Base-by-base conservation (phyloP, 2,329 filamentous ascomycete species). In the Cadophora malorum region DNA sequence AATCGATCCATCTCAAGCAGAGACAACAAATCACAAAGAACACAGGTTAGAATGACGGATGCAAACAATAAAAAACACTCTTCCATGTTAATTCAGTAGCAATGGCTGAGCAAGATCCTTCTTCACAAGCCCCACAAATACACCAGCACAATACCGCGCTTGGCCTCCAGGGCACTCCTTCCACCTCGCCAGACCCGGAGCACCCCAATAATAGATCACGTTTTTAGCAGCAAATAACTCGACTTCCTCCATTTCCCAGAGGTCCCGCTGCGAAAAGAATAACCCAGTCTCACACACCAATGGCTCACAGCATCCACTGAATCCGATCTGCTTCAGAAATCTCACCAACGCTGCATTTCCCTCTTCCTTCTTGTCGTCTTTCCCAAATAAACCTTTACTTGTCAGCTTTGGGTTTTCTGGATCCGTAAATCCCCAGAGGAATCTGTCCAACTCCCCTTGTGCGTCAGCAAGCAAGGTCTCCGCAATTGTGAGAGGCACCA, bases 141-240 rank as follows among this genome's bases (percentile, higher is more conserved):
- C 55, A 7, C 55, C 64, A 52, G 55, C 55, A 31, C 64, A 65
- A 60, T 52, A 52, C 28, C 21, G 61, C 21, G 23, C 21, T 16
- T 49, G 14, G 4, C 45, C 28, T 33, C 52, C 14, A 31, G 4
- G 28, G 52, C 33, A 25, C 6, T 52, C 45, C 14, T 28, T 65
- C 55, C 64, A 61, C 19, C 45, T 49, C 12, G 64, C 64, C 25
- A 65, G 9, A 2, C 66, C 66, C 8, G 68, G 68, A 55, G 56
- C 41, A 6, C 68, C 66, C 56, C 66, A 70, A 53, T 47, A 21
- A 52, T 62, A 70, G 4, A 35, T 23, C 19, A 70, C 56, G 33
- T 62, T 68, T 7, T 45, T 58, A n/a, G 68, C 55, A 45, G 68
- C 66, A 63, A 59, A 70, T 41, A 70, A 35, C n/a, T 70, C 68